phyloP scores from a whole-genome alignment of 129 eudicot species.

The Lactuca sativa region DNA sequence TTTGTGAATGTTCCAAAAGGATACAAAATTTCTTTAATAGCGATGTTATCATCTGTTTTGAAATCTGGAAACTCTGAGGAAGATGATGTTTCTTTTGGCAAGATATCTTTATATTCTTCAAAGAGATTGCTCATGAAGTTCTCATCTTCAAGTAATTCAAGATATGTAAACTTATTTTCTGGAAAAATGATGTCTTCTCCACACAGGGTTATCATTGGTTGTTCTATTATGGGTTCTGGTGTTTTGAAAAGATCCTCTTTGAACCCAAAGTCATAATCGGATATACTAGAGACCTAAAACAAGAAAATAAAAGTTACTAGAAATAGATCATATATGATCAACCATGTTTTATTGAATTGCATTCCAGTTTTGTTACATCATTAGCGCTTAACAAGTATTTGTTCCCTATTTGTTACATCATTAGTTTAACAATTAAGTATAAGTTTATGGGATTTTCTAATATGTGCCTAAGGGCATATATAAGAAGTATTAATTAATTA shows the following conservation, averaged over 20 bases:
- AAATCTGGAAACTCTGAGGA: constrained; percentile 37
- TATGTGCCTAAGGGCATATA: too few species aligned
- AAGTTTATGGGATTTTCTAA: too few species aligned
- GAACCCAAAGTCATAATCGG: constrained; percentile 70
- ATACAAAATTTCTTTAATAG: constrained; percentile 31
- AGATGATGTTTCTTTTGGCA: constrained; percentile 49
- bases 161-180: constrained; percentile 44
- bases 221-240: constrained; percentile 69
- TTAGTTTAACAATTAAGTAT: too few species aligned
- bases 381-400: too few species aligned
- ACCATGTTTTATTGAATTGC: neutral
- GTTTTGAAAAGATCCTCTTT: constrained; percentile 80
- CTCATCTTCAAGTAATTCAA: constrained; percentile 52
- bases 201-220: constrained; percentile 46
- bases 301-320: constrained; percentile 11
- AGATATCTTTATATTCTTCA: constrained; percentile 47
- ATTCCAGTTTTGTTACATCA: too few species aligned
- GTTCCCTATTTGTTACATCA: too few species aligned
- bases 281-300: constrained; percentile 46
- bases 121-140: constrained; percentile 58
- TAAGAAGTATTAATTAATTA: too few species aligned
- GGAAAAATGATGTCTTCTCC: constrained; percentile 53
- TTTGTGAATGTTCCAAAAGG: constrained; percentile 43
- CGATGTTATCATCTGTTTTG: constrained; percentile 31
- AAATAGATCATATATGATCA: neutral